Evolutionary conservation across 139 green algal species (phyloP), one percentile per base, ranked within the genome.

Genomic region (Monoraphidium neglectum): DNA sequence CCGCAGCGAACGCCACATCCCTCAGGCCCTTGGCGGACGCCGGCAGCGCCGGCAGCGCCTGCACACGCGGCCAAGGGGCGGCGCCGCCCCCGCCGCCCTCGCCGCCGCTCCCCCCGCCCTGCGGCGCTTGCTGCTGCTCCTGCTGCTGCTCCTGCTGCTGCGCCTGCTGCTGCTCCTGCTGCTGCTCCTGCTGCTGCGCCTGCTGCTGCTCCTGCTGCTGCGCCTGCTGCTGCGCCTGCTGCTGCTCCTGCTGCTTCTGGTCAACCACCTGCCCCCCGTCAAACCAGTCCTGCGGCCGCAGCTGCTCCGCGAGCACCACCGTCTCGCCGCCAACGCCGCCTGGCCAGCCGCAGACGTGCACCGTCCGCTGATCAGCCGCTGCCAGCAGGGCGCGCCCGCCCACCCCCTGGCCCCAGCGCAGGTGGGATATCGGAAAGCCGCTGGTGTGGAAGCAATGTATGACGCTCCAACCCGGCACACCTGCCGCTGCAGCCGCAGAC

Each of bases 371-470:
- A 30, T 77, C 60, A 6, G 68, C 21, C 12, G 37, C 72, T 24
- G 72, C 72, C 43, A 77, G n/a, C 18, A 77, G 60, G 68, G 43
- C 60, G 68, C 68, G 40, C 38, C 21, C 18, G 35, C 36, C 36
- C 62, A 36, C 35, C 23, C 3, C 71, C 24, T 4, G 64, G 73
- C 35, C 51, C 5, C 4, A 24, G 47, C 30, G 51, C 49, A 47
- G 46, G 15, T n/a, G 64, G 57, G 21, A 32, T 49, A 36, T 18
- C 8, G 24, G 3, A 23, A 8, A 33, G 32, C 10, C 12, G 2
- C 4, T 51, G 49, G 35, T 47, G 4, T 64, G 47, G 73, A 8
- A 8, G 26, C 13, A 59, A 18, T 24, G 60, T 62, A 33, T 28
- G 49, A 43, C 40, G 69, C 43, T 61, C 72, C 37, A 16, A 43